Base-by-base conservation (phyloP, 495 filamentous ascomycete species). In the Mytilinidion resinicola region DNA sequence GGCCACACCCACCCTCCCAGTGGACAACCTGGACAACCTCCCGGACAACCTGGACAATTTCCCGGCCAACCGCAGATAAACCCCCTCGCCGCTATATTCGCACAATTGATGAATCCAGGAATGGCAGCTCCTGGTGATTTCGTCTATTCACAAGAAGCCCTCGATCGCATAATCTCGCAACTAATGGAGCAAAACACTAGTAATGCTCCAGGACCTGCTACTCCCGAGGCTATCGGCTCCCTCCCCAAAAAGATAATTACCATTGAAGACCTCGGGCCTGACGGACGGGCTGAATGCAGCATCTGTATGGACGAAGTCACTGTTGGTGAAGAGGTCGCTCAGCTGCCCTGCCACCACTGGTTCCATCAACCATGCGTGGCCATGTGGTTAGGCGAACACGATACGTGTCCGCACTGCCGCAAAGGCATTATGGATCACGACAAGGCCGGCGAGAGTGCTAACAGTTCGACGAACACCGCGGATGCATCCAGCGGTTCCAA, bases 231-330 rank as follows among this genome's bases (percentile, higher is more conserved):
- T 3, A 96, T 98, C 60, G 80, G 76, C 4, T 75, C 78, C 14
- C 74, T 98, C 1, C 88, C 88, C 0, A 87, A 81, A 66, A 88
- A 85, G 60, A 77, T 73, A 35, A 71, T 91, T 4, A 53, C 54
- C 1, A 77, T 86, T 44, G 78, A 84, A 41, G 85, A 91, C 81
- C 72, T 91, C 21, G 81, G 77, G 4, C 61, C 69, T 20, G 79
- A 79, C 34, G 82, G 88, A 70, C 82, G 74, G 57, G 88, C 80
- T 3, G 91, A 95, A 62, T 96, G 91, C 67, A 89, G 88, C 21
- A 92, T 96, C 57, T 98, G 93, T 68, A 97, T 96, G 78, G 92
- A 96, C 55, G 79, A 88, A 1, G 84, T 95, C 36, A 76, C 82
- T 42, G 66, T 87, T 36, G 88, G 83, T 12, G 86, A 85, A 21